Evolutionary conservation across 306 rosid species (phyloP).

Genomic region (Potentilla sterilis): DNA sequence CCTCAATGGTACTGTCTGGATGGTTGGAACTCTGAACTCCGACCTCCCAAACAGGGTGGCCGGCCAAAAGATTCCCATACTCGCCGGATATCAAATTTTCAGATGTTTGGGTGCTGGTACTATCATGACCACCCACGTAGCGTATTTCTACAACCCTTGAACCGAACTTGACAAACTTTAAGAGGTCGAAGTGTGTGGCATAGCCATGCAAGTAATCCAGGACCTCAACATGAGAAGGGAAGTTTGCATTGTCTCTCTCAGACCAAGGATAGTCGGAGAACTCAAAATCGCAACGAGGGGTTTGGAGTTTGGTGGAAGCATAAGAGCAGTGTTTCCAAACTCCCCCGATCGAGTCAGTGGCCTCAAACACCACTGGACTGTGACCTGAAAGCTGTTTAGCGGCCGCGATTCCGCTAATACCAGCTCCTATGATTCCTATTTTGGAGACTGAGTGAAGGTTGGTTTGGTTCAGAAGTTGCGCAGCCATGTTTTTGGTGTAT

Average conservation of each 20-base stretch:
- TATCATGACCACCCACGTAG: slow-evolving; percentile 20
- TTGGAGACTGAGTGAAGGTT: slow-evolving; percentile 28
- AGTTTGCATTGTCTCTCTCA: slow-evolving; percentile 31
- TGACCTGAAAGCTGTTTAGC: slow-evolving; percentile 53
- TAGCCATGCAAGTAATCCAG: slow-evolving; percentile 51
- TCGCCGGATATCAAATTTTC: neutral
- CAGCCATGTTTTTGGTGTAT: slow-evolving; percentile 27
- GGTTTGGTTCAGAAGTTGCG: slow-evolving; percentile 2
- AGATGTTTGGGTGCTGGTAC: neutral
- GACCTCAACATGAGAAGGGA: slow-evolving; percentile 52
- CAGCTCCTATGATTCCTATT: slow-evolving; percentile 64
- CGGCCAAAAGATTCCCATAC: slow-evolving; percentile 32
- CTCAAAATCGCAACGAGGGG: slow-evolving; percentile 55
- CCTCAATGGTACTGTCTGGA: slow-evolving; percentile 34
- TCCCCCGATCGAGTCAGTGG: slow-evolving; percentile 55
- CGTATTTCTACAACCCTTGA: slow-evolving; percentile 49
- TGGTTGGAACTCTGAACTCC: slow-evolving; percentile 18
- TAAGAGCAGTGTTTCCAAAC: slow-evolving; percentile 71
- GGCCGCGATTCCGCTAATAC: slow-evolving; percentile 67
- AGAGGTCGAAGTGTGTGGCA: slow-evolving; percentile 50
- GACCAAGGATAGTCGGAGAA: slow-evolving; percentile 69
- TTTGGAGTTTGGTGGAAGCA: slow-evolving; percentile 53
- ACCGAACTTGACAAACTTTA: slow-evolving; percentile 40
- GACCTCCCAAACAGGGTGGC: slow-evolving; percentile 47
- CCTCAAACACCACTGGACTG: slow-evolving; percentile 54